Base-by-base conservation (phyloP, 306 rosid genomes). In the Acacia crassicarpa region DNA sequence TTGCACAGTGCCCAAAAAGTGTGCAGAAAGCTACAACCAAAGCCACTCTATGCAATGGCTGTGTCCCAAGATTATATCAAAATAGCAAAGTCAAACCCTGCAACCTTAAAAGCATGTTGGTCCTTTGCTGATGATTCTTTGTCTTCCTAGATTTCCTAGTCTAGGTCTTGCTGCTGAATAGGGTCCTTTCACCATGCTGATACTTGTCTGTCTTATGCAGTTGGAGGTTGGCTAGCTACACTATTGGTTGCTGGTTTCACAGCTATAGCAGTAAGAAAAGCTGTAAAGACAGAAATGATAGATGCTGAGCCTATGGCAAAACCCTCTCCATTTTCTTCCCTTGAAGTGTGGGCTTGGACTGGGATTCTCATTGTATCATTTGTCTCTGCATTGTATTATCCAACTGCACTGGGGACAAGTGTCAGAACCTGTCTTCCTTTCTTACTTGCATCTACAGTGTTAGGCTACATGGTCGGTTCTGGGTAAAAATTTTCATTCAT, bases 401-500 rank as follows among this genome's bases (percentile, higher is more conserved):
- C 99, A 73, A 83, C 92, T 51, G 89, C 84, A 17, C 83, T 95
- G 27, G 98, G 99, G 73, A 92, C 99, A 23, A 82, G 85, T 88
- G 99, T 92, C 83, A 90, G 91, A 88, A 95, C 99, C 9, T 92
- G 89, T 90, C 97, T 95, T 79, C 99, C 98, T 0, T 95, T 95
- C 88, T 91, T 95, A 78, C 99, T 95, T 83, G 92, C 99, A 10
- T 88, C 98, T 54, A 95, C 99, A 1, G 97, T 92, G 68, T 86
- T 93, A 72, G 99, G 99, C 81, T 95, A 95, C 90, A 81, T 95
- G 44, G 91, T 95, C 86, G 99, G 99, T 86, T 74, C 96, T 48
- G 84, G 97, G 99, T 95, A 95, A 89, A 85, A 83, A 78, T 32
- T 86, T 77, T 44, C 74, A 74, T 66, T 87, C 62, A 9, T 72